Evolutionary conservation across 805 yeast species (phyloP).

Genomic region (Nakazawaea ernobii): DNA sequence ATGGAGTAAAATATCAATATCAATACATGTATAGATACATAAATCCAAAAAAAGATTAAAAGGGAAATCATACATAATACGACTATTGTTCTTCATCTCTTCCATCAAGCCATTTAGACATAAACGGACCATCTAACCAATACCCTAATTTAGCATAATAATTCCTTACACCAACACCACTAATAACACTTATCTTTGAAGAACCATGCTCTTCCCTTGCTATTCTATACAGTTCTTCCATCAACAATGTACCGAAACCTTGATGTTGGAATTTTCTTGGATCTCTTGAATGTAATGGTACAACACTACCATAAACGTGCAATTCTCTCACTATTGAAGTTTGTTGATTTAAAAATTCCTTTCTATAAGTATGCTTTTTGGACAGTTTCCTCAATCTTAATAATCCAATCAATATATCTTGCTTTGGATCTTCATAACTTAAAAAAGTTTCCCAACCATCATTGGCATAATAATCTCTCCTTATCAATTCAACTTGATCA

Average conservation of each 20-base stretch:
- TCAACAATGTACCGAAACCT: slow-evolving; percentile 93
- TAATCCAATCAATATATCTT: slow-evolving; percentile 90
- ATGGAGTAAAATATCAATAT: background rate
- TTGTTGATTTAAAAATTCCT: slow-evolving; percentile 77
- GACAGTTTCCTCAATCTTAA: slow-evolving; percentile 84
- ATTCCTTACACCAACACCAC: slow-evolving; percentile 97
- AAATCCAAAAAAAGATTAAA: too few species aligned
- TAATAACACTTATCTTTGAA: slow-evolving; percentile 83
- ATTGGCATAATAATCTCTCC: slow-evolving; percentile 95
- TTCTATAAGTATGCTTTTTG: slow-evolving; percentile 83
- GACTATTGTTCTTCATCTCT: slow-evolving; percentile 4
- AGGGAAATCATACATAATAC: too few species aligned
- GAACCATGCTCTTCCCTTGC: slow-evolving; percentile 95
- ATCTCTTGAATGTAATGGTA: slow-evolving; percentile 92
- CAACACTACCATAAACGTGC: slow-evolving; percentile 97
- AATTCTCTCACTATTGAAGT: slow-evolving; percentile 95
- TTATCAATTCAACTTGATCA: slow-evolving; percentile 90
- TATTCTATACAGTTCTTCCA: slow-evolving; percentile 98
- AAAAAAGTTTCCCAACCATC: slow-evolving; percentile 99
- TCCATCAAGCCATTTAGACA: slow-evolving; percentile 61
- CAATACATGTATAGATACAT: background rate
- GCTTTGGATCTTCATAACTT: slow-evolving; percentile 94
- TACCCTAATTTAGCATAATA: slow-evolving; percentile 92
- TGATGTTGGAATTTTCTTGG: slow-evolving; percentile 98
- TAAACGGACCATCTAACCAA: slow-evolving; percentile 89